phyloP scores from a whole-genome alignment of 495 filamentous ascomycete genomes.

The Trichoderma orchidacearum region DNA sequence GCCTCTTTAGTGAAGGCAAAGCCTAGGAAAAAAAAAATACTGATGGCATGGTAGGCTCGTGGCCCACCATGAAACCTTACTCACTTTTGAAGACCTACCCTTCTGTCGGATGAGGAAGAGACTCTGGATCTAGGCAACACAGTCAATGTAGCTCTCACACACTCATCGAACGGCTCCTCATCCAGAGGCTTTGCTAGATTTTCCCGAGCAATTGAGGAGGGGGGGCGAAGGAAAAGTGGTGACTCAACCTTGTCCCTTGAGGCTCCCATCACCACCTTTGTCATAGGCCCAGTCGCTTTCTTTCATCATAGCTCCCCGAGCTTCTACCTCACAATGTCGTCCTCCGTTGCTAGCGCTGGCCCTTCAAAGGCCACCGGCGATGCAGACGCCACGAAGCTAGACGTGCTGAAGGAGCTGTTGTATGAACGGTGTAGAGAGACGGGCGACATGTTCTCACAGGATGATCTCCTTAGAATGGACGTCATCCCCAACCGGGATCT shows the following conservation, averaged over 20 bases:
- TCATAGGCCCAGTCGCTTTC: too few relatives aligned
- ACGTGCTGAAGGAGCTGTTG: slow-evolving; percentile 1
- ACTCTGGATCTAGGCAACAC: neutral
- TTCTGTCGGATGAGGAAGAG: neutral
- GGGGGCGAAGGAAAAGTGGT: neutral
- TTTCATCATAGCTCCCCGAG: neutral
- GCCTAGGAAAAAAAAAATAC: neutral
- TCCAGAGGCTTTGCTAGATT: too few relatives aligned
- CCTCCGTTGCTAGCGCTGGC: neutral
- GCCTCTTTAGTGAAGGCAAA: neutral
- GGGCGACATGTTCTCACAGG: slow-evolving; percentile 41
- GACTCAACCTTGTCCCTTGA: neutral
- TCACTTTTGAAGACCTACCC: neutral
- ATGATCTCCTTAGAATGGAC: slow-evolving; percentile 47
- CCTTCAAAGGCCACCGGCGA: neutral
- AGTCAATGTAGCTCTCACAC: neutral
- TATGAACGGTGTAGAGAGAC: neutral
- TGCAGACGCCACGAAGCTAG: neutral
- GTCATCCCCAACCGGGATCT: slow-evolving; percentile 48
- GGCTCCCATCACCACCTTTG: neutral
- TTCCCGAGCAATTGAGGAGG: too few relatives aligned
- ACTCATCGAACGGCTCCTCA: neutral
- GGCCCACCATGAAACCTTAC: neutral
- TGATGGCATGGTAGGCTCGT: neutral
- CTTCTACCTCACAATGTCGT: neutral